These are phyloP conservation scores for Alternaria arborescens DNA, from an alignment of 2,329 filamentous ascomycete species.

Conservation along the genomic window DNA sequence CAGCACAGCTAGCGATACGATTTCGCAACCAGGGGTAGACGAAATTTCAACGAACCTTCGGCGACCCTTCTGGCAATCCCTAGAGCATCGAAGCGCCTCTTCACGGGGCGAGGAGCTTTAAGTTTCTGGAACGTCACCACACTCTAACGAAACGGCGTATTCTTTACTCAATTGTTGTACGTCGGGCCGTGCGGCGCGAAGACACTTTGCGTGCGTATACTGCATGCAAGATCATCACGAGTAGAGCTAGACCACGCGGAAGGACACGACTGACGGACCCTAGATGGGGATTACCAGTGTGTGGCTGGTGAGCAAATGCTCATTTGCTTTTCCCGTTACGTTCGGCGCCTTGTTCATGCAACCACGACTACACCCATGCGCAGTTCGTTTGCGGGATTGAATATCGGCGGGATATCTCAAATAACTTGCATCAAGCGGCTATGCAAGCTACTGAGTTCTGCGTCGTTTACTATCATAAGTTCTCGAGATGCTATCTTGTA, in stretches of 20 bases:
- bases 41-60: slow-evolving; percentile 4
- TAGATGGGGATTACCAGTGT: slow-evolving; percentile 2
- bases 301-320: slow-evolving; percentile 7
- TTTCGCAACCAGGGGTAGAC: slow-evolving; percentile 8
- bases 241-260: slow-evolving; percentile 1
- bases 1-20: slow-evolving; percentile 2
- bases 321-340: slow-evolving; percentile 15
- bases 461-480: neutral
- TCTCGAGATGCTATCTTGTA: neutral
- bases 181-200: neutral
- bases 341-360: slow-evolving; percentile 11
- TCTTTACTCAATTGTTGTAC: neutral
- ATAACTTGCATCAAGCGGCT: neutral
- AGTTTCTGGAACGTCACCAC: neutral
- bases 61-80: slow-evolving; percentile 3
- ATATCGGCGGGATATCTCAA: neutral
- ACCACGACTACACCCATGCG: neutral
- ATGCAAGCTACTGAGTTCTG: neutral
- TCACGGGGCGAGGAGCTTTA: neutral
- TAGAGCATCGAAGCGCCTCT: neutral
- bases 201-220: neutral
- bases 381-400: slow-evolving; percentile 1
- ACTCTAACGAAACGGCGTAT: slow-evolving; percentile 6
- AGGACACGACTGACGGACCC: slow-evolving; percentile 1
- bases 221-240: neutral